Conservation (phyloP, 2,329 filamentous ascomycete species). For the Neofusicoccum kwambonambiense region DNA sequence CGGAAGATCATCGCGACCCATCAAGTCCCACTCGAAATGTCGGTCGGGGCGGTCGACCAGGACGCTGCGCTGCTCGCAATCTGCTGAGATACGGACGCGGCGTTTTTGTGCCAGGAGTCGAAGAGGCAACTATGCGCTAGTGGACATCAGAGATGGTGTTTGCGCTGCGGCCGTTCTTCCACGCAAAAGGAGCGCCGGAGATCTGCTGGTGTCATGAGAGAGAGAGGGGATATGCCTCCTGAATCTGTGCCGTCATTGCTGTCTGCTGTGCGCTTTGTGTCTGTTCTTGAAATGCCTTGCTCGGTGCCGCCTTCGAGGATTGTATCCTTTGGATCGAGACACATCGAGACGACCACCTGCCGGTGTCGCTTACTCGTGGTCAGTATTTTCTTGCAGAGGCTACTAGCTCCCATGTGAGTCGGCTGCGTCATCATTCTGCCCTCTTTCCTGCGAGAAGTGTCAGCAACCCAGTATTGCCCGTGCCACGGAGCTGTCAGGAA, state of each 20-base stretch:
- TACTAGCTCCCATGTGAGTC: no score
- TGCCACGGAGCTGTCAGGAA: not conserved
- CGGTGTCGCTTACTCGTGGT: no score
- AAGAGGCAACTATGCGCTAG: not conserved
- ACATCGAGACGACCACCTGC: no score
- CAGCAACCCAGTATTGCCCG: not conserved
- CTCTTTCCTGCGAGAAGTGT: no score
- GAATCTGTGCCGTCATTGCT: not conserved
- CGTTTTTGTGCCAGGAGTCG: not conserved
- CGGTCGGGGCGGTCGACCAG: not conserved
- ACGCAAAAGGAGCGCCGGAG: not conserved
- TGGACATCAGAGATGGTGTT: not conserved
- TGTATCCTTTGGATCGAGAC: no score
- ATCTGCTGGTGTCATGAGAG: not conserved
- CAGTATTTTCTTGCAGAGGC: no score
- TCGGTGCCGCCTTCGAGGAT: no score
- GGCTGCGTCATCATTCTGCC: no score
- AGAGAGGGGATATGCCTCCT: not conserved
- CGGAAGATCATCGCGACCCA: not conserved
- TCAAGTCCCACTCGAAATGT: conserved; percentile 1
- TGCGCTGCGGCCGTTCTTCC: not conserved
- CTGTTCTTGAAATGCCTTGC: no score
- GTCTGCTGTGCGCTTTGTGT: no score
- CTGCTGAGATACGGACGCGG: not conserved
- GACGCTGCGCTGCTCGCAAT: not conserved